These are phyloP conservation scores for Papiliotrema terrestris DNA, from an alignment of 1,284 basidiomycete genomes.

Conservation along the genomic window DNA sequence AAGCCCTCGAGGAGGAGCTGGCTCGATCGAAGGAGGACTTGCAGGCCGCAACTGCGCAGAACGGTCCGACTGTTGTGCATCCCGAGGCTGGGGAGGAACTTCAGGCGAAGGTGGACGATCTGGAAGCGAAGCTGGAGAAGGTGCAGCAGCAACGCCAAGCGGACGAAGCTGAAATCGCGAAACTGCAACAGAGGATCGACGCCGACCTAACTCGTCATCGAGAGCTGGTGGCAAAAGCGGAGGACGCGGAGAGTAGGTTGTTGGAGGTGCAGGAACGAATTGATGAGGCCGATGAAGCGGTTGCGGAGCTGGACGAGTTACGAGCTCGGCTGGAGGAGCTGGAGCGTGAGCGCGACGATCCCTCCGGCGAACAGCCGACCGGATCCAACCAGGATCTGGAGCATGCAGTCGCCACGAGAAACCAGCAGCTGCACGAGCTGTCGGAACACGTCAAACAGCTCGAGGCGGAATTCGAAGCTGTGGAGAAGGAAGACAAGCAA, in stretches of 20 bases:
- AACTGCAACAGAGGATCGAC: neutral
- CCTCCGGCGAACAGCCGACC: neutral
- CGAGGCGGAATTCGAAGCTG: slow-evolving; percentile 8
- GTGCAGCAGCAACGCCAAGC: neutral
- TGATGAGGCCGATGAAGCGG: neutral
- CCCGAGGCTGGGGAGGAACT: slow-evolving; percentile 12
- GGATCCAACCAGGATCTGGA: slow-evolving; percentile 9
- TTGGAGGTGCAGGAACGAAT: neutral
- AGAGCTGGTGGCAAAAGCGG: neutral
- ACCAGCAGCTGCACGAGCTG: slow-evolving; percentile 19
- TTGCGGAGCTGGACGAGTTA: slow-evolving; percentile 7
- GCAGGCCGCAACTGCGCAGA: neutral
- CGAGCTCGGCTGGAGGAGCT: neutral
- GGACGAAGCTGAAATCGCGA: neutral
- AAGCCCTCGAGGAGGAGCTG: slow-evolving; percentile 22
- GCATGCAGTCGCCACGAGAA: slow-evolving; percentile 12
- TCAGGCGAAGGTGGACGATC: neutral
- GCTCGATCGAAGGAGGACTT: slow-evolving; percentile 5
- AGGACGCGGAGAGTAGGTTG: slow-evolving; percentile 3
- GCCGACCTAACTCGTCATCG: neutral
- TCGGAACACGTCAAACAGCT: slow-evolving; percentile 6
- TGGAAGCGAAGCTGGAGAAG: slow-evolving; percentile 8
- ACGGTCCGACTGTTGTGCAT: slow-evolving; percentile 1
- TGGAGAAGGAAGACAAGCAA: slow-evolving; percentile 2
- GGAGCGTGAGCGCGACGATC: too few relatives aligned